Base-by-base conservation (phyloP, 1,284 basidiomycete genomes). In the Xerocomus minutiporus region DNA sequence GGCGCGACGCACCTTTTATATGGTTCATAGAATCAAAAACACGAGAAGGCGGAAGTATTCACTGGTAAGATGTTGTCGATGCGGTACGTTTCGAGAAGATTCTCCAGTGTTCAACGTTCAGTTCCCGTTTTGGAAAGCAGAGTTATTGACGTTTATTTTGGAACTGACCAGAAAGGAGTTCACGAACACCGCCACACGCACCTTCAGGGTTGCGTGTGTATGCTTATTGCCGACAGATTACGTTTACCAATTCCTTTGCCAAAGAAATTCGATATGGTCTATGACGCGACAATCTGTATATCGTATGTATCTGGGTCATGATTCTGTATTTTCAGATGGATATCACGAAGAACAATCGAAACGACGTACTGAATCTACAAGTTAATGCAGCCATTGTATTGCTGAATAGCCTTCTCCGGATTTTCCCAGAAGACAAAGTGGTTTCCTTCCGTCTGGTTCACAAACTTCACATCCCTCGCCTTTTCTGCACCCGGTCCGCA, bases 371-470 rank as follows among this genome's bases (percentile, higher is more conserved):
- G 29, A 44, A 8, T 23, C 6, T 44, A 44, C 43, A 45, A 25
- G 20, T 45, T 25, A 17, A 45, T 34, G 12, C 17, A 32, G 20
- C 13, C 15, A 3, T 32, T 45, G 13, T 34, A 45, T 11, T 63
- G 59, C 35, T 58, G 26, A 8, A 68, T 54, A 20, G 66, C 62
- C 47, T 57, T 57, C 53, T 66, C 49, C 4, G 65, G 67, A 15
- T 64, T 50, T 0, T 66, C 65, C 67, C 67, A 68, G 41, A 66
- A 66, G 12, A 64, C 8, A 31, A 69, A 65, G 43, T 66, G 67
- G 34, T 66, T 69, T 29, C 64, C 64, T 36, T 66, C 63, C 9
- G 46, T 48, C 25, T 56, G 54, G 12, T 28, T 38, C 15, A 55
- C 25, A 34, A 50, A 43, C 44, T 62, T 53, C 46, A 61, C 42